Base-by-base conservation (phyloP, 1,284 basidiomycete species). In the Caloboletus inedulis region DNA sequence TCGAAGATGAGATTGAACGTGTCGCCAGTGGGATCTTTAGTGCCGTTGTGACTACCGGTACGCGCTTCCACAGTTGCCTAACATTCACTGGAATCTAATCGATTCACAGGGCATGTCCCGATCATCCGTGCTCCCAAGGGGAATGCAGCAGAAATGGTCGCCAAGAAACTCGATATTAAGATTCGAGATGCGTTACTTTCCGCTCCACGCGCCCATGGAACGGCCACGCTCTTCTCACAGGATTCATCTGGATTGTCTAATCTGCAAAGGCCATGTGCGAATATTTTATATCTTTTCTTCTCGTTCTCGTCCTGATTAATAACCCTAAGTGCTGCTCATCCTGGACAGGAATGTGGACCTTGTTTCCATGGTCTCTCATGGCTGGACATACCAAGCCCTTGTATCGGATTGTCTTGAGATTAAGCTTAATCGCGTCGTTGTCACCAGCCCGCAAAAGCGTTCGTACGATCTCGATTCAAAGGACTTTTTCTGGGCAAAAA, bases 401-500 rank as follows among this genome's bases (percentile, higher is more conserved):
- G 92, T 98, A 0, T 96, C 96, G 44, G 97, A 99, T 67, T 98
- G 98, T 55, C 82, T 99, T 29, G 91, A 97, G 52, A 94, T 99
- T 79, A 96, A 94, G 70, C 81, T 99, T 16, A 99, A 99, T 71
- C 86, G 96, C 12, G 95, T 99, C 16, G 87, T 92, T 1, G 87
- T 99, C 64, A 73, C 70, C 35, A 77, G 72, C 55, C 78, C 87
- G 18, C 82, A 86, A 67, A 96, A 94, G 68, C 89, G 89, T 58
- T 87, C 90, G 0, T 98, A 98, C 65, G 97, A 99, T 70, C 85
- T 99, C 36, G 96, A 99, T 71, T 87, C 91, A 13, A 98, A 98
- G 64, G 97, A 99, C 72, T 99, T 97, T 71, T 99, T 99, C 77
- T 99, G 97, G 97, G 88, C 87, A 9, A 94, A 93, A 72, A 98